Percentiles rank a stretch among this genome's conserved stretches.
phyloP scores from a whole-genome alignment of 495 filamentous ascomycete genomes.

The Penicillium goetzii region DNA sequence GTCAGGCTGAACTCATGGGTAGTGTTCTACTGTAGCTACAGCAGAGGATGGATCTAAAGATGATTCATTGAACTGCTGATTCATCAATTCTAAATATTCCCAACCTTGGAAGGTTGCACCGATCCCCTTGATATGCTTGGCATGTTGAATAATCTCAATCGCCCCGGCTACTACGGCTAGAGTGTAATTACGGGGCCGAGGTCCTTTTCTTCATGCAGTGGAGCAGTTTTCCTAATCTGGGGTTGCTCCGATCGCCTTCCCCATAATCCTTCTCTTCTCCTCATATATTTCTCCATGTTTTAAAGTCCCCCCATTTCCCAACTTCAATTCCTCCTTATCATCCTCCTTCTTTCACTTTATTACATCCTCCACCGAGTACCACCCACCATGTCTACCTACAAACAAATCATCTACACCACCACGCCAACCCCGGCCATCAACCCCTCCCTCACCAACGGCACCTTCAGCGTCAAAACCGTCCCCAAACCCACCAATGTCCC shows the following conservation, averaged over 20 bases:
- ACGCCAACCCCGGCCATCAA: constrained; percentile 44
- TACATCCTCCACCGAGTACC: not conserved
- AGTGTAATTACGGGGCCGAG: constrained; percentile 22
- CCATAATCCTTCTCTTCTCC: constrained; percentile 2
- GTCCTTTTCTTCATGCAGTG: constrained; percentile 19
- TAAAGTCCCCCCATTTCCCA: not conserved
- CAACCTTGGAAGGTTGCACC: not conserved
- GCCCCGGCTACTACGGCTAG: not conserved
- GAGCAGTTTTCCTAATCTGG: constrained; percentile 39
- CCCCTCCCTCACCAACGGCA: constrained; percentile 46
- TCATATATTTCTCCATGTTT: not conserved
- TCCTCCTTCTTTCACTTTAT: not conserved
- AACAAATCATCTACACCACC: constrained; percentile 50
- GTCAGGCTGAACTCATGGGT: constrained; percentile 24
- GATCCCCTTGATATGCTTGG: not conserved
- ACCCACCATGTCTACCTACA: constrained; percentile 38
- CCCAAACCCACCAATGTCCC: constrained; percentile 51
- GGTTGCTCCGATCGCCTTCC: constrained; percentile 28
- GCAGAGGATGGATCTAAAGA: not conserved
- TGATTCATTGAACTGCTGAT: not conserved
- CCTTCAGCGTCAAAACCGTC: constrained; percentile 57
- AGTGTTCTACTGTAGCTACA: not conserved
- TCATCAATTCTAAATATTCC: not conserved
- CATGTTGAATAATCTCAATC: constrained; percentile 6
- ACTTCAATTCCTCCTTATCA: not conserved